phyloP scores from a whole-genome alignment of 495 filamentous ascomycete species.

The Trichoderma asperelloides region DNA sequence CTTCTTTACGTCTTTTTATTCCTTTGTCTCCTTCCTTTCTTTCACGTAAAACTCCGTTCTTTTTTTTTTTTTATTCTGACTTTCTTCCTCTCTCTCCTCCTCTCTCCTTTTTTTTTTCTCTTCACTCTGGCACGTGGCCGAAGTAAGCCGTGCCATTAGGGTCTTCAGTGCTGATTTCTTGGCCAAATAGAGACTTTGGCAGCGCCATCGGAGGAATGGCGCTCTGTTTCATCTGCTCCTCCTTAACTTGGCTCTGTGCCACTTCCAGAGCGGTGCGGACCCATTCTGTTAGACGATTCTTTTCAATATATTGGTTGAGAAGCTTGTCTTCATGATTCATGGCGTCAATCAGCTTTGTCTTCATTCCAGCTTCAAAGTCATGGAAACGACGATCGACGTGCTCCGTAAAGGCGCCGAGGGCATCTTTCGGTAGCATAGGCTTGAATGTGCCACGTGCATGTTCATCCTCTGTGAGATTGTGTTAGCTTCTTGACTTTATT shows the following conservation, averaged over 20 bases:
- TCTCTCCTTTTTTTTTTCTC: neutral
- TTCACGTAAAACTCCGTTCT: neutral
- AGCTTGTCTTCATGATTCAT: constrained; percentile 49
- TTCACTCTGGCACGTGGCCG: neutral
- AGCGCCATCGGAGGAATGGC: neutral
- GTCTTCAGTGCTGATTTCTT: neutral
- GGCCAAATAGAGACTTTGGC: neutral
- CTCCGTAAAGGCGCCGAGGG: constrained; percentile 43
- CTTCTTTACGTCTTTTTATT: constrained; percentile 4
- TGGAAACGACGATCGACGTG: constrained; percentile 46
- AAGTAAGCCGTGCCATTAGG: neutral
- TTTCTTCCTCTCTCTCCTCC: neutral
- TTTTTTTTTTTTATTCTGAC: neutral
- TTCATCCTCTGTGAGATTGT: constrained; percentile 16
- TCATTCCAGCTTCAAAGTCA: constrained; percentile 35
- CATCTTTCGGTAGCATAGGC: constrained; percentile 40
- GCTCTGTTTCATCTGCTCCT: neutral
- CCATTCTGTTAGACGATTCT: constrained; percentile 53
- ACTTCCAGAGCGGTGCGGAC: constrained; percentile 21
- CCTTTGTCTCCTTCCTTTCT: neutral
- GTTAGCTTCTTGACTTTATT: constrained; percentile 12
- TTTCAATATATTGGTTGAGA: constrained; percentile 45
- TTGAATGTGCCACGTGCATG: constrained; percentile 24
- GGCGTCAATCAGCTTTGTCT: constrained; percentile 39
- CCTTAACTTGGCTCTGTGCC: constrained; percentile 10